Conservation (phyloP, 441 rosid genomes). For the Macaranga tanarius region DNA sequence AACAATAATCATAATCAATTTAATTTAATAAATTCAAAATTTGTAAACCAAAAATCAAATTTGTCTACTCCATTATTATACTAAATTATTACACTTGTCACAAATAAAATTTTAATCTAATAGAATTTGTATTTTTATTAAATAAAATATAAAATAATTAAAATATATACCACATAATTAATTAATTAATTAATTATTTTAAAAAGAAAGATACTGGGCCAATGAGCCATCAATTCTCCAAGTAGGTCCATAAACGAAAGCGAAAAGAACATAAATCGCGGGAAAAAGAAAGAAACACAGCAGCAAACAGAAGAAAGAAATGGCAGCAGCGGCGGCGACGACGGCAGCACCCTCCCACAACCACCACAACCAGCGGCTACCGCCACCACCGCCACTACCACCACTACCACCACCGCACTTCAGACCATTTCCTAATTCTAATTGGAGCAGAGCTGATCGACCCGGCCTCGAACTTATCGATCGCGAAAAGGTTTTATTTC, state of each 20-base stretch:
- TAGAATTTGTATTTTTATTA: no score
- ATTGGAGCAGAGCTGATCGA: neutral
- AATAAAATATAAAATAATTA: no score
- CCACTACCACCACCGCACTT: neutral
- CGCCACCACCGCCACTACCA: neutral
- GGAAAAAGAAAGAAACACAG: neutral
- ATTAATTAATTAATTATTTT: no score
- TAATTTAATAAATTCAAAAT: no score
- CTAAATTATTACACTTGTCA: no score
- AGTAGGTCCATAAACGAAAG: neutral
- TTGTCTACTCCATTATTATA: no score
- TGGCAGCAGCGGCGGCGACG: conserved; percentile 12
- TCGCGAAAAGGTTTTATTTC: conserved; percentile 21
- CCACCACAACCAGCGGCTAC: neutral
- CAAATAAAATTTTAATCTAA: no score
- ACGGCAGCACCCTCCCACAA: neutral
- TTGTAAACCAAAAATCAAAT: no score
- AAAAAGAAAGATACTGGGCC: no score
- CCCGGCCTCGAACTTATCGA: conserved; percentile 11
- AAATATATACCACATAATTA: no score
- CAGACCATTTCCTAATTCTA: neutral
- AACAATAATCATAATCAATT: no score
- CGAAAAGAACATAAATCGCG: neutral
- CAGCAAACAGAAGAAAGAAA: neutral
- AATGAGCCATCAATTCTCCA: no score